These are phyloP conservation scores for Sugiyamaella mastotermitis DNA, from an alignment of 805 yeast genomes.

Conservation along the genomic window DNA sequence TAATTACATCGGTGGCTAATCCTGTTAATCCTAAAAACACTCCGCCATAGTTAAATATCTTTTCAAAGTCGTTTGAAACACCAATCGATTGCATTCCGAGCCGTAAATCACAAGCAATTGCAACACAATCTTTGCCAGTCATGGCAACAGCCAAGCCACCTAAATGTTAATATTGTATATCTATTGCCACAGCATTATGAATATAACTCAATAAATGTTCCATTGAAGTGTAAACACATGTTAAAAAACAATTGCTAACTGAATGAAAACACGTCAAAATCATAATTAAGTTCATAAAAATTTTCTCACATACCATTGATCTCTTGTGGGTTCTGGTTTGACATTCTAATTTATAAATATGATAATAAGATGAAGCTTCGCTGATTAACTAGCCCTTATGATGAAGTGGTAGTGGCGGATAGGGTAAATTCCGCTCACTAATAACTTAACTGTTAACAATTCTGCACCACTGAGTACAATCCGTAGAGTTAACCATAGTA, in stretches of 20 bases:
- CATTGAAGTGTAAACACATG: too few species aligned
- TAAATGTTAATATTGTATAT: constrained; percentile 13
- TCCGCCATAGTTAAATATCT: constrained; percentile 72
- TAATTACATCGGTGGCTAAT: constrained; percentile 86
- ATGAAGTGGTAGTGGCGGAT: too few species aligned
- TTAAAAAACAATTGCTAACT: too few species aligned
- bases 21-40: constrained; percentile 92
- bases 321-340: constrained; percentile 34
- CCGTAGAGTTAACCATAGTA: too few species aligned
- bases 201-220: not conserved
- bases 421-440: too few species aligned
- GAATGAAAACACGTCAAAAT: too few species aligned
- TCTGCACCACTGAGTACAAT: too few species aligned
- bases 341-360: constrained; percentile 21
- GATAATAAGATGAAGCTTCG: too few species aligned
- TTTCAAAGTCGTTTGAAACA: constrained; percentile 86
- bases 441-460: too few species aligned
- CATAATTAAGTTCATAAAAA: not conserved
- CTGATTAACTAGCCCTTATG: too few species aligned
- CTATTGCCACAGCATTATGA: too few species aligned
- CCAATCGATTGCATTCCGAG: constrained; percentile 93
- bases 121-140: constrained; percentile 98
- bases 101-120: constrained; percentile 92
- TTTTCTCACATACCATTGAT: constrained; percentile 27
- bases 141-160: constrained; percentile 98